phyloP scores from a whole-genome alignment of 345 rosid species.

The Limnanthes douglasii region DNA sequence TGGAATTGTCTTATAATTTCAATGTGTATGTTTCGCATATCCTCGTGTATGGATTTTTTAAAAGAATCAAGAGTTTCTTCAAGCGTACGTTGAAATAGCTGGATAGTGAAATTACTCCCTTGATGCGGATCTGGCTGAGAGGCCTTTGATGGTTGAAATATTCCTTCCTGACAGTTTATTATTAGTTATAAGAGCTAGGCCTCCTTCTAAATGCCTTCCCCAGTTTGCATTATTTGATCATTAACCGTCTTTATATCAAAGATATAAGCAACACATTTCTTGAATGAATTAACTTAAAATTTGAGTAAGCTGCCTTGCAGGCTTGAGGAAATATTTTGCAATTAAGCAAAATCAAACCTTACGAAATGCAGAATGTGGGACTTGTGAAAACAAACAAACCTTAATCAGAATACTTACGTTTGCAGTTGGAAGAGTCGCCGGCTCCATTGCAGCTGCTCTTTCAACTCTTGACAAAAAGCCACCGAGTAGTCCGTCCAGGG shows the following conservation, averaged over 20 bases:
- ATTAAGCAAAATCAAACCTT: no score
- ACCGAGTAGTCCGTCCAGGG: conserved; percentile 51
- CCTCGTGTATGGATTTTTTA: conserved; percentile 79
- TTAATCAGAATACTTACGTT: conserved; percentile 40
- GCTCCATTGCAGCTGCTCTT: conserved; percentile 27
- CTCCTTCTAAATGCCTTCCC: no score
- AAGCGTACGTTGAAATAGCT: conserved; percentile 76
- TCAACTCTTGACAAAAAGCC: conserved; percentile 55
- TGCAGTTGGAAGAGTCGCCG: conserved; percentile 25
- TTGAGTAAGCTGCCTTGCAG: no score
- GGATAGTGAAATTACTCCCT: conserved; percentile 70
- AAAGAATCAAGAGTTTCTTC: conserved; percentile 78
- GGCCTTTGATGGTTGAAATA: conserved; percentile 22
- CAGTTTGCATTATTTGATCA: no score
- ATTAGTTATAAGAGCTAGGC: conserved; percentile 7
- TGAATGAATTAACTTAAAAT: no score
- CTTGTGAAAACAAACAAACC: conserved; percentile 1
- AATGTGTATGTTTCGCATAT: conserved; percentile 88
- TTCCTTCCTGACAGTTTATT: conserved; percentile 61
- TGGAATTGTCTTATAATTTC: conserved; percentile 91
- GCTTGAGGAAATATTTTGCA: no score
- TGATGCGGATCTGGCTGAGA: conserved; percentile 46
- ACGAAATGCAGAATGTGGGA: not conserved
- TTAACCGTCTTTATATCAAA: no score
- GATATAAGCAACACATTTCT: no score